Evolutionary conservation across 2,329 filamentous ascomycete species (phyloP).

Genomic region (Lasiodiplodia citricola): DNA sequence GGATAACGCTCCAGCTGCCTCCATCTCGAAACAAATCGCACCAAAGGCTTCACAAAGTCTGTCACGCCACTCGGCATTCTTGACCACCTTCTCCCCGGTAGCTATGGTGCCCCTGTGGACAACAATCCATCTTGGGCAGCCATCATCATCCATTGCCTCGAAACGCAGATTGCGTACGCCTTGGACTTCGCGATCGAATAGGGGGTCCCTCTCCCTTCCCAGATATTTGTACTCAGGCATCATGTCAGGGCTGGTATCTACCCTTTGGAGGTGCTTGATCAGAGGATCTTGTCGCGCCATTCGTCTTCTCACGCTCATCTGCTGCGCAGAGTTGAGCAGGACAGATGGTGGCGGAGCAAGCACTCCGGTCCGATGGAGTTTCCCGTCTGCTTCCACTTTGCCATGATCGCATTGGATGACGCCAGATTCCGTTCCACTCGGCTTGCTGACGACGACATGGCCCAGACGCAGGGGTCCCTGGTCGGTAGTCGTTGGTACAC

Average conservation of each 20-base stretch:
- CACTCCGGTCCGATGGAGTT: slow-evolving; percentile 30
- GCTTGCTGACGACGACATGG: slow-evolving; percentile 35
- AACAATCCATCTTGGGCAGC: too few species aligned
- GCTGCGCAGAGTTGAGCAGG: slow-evolving; percentile 12
- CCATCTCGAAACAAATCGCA: slow-evolving; percentile 31
- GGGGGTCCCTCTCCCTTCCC: not conserved
- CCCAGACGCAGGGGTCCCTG: slow-evolving; percentile 31
- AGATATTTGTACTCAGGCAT: not conserved
- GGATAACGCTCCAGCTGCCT: slow-evolving; percentile 30
- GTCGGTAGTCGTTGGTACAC: slow-evolving; percentile 28
- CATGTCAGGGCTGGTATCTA: not conserved
- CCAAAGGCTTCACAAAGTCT: not conserved
- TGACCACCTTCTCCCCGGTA: not conserved
- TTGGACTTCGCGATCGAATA: not conserved
- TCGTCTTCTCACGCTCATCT: not conserved
- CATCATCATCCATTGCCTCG: not conserved
- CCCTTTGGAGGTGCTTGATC: not conserved
- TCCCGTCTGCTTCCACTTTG: slow-evolving; percentile 19
- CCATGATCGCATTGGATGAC: slow-evolving; percentile 36
- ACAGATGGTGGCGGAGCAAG: slow-evolving; percentile 25
- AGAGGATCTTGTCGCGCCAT: not conserved
- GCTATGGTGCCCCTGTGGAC: not conserved
- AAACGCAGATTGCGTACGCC: too few species aligned
- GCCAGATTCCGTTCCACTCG: slow-evolving; percentile 28
- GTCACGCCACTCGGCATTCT: not conserved